phyloP scores from a whole-genome alignment of 768 basidiomycete species.

The Neoboletus subvelutipes region DNA sequence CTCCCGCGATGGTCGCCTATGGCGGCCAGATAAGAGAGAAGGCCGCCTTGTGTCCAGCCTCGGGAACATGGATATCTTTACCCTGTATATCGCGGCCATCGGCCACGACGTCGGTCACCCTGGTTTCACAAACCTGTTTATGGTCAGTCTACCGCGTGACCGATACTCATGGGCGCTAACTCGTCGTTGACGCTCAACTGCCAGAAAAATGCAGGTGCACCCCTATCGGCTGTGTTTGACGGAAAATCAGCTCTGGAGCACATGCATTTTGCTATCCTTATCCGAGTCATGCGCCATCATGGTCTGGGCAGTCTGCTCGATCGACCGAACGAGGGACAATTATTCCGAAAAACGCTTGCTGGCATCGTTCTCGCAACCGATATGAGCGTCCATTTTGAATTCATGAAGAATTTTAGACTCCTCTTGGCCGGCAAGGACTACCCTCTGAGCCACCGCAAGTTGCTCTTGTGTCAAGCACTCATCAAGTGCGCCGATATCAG shows the following conservation, averaged over 20 bases:
- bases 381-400: slow-evolving; percentile 86
- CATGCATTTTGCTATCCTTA: slow-evolving; percentile 83
- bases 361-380: slow-evolving; percentile 90
- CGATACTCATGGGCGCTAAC: background rate
- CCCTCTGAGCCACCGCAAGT: slow-evolving; percentile 49
- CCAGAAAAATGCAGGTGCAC: slow-evolving; percentile 92
- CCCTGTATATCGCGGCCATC: slow-evolving; percentile 87
- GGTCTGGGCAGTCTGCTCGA: slow-evolving; percentile 71
- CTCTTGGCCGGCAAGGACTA: slow-evolving; percentile 43
- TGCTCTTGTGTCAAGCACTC: slow-evolving; percentile 83
- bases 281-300: slow-evolving; percentile 77
- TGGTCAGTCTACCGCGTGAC: slow-evolving; percentile 54
- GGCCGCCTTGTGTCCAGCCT: slow-evolving; percentile 42
- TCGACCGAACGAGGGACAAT: slow-evolving; percentile 42
- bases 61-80: slow-evolving; percentile 72
- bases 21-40: slow-evolving; percentile 40
- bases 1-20: slow-evolving; percentile 36
- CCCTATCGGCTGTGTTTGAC: slow-evolving; percentile 84
- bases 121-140: slow-evolving; percentile 89
- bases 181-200: slow-evolving; percentile 4
- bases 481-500: slow-evolving; percentile 99
- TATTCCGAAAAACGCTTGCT: slow-evolving; percentile 72
- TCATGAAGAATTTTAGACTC: slow-evolving; percentile 66
- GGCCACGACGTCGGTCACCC: slow-evolving; percentile 99
- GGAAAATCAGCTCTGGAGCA: slow-evolving; percentile 89